Evolutionary conservation across 345 rosid species (phyloP), one percentile per base, ranked within the genome.

Genomic region (Bruguiera gymnorhiza): DNA sequence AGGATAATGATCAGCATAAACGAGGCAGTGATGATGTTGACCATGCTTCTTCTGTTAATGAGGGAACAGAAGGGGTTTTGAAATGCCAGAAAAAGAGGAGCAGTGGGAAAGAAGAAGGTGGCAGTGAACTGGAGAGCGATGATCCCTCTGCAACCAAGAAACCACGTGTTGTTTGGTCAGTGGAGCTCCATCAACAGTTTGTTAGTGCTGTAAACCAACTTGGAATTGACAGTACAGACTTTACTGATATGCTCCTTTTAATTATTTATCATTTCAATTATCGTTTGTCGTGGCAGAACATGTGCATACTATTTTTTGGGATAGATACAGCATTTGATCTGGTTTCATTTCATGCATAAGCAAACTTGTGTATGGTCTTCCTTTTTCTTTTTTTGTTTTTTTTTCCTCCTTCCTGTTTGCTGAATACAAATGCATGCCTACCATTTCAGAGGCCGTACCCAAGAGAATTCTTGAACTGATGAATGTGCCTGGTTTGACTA

Each of bases 111-210:
- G 93, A 86, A 27, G 95, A 86, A 29, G 87, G 86, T 16, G 87
- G 84, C 15, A 78, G 56, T 76, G 87, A 82, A 39, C 68, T 59
- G 15, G 89, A 88, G 60, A 82, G 77, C 68, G 92, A 88, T 60
- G 94, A 86, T 82, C 86, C 84, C 18, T 76, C 87, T 54, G 53
- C 84, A 30, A 71, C 87, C 24, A 91, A 91, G 84, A 91, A 84
- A 73, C 89, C 97, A 11, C 87, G 97, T 16, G 91, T 91, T 8
- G 96, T 91, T 52, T 91, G 97, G 97, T 91, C 97, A 0, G 94
- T 91, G 66, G 96, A 91, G 64, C 92, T 91, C 56, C 97, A 91
- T 79, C 91, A 87, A 72, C 96, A 91, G 61, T 91, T 91, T 78
- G 93, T 87, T 56, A 78, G 78, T 71, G 97, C 97, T 9, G 89